Evolutionary conservation across 1,139 yeast species (phyloP), one percentile per base, ranked within the genome.

Genomic region (Zygotorulaspora mrakii): DNA sequence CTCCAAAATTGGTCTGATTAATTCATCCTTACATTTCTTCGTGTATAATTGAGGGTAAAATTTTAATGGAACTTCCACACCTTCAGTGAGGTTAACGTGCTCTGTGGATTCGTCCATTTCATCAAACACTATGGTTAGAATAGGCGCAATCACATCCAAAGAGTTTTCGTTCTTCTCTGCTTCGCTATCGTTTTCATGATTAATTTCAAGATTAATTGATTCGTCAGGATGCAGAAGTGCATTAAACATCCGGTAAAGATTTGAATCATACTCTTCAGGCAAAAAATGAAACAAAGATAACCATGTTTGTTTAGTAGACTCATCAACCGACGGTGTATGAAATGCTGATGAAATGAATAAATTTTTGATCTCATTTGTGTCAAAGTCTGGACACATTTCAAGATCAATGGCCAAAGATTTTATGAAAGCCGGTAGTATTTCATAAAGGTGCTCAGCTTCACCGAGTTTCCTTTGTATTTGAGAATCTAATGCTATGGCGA

Each of bases 11-110:
- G 55, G 54, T 16, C 47, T 51, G 4, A 58, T 52, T 25, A 58
- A 43, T 31, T 50, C 45, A 12, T 56, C 54, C 31, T 55, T 58
- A 32, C 54, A 49, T 10, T 42, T 40, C 32, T 50, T 52, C 2
- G 58, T 53, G 37, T 60, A 60, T 12, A 60, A 38, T 38, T 59
- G 62, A 1, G 64, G 64, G 33, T 59, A 60, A 35, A 60, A 60
- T 40, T 54, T 52, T 22, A 59, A 33, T 3, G 64, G 63, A 1
- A 60, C 38, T 12, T 57, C 55, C 1, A 59, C 60, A 8, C 63
- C 63, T 13, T 53, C 49, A 7, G 50, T 41, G 9, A 47, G 33
- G 8, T 47, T 20, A n/a, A 40, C 43, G 12, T 42, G 35, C 16
- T 52, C 55, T 1, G 54, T 49, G 16, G 47, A 39, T 17, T 51